Percentiles rank a stretch among this genome's conserved stretches.
Conservation (phyloP, 1,139 yeast genomes). For the Zygoascus hellenicus region DNA sequence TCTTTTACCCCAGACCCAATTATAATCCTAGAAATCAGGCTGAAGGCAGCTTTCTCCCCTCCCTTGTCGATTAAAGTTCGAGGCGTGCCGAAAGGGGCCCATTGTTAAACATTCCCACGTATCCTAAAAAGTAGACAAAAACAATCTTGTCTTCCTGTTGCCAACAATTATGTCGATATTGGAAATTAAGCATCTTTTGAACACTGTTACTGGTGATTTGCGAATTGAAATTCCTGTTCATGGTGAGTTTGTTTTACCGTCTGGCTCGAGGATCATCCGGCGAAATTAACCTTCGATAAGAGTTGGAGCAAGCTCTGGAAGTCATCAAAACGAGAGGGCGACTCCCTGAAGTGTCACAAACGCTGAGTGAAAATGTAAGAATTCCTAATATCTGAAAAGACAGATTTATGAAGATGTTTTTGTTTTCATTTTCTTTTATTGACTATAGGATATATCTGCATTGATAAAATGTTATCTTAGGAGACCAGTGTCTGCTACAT, state of each 20-base stretch:
- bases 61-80: too few species aligned
- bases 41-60: too few species aligned
- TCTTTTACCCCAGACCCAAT: not conserved
- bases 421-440: not conserved
- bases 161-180: not conserved
- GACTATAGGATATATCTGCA: constrained; percentile 1
- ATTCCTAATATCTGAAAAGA: not conserved
- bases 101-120: too few species aligned
- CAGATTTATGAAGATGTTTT: not conserved
- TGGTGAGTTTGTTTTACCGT: not conserved
- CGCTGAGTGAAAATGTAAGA: constrained; percentile 1
- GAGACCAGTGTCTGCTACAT: constrained; percentile 8
- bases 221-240: not conserved
- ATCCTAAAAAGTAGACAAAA: not conserved
- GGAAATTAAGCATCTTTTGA: not conserved
- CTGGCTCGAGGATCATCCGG: not conserved
- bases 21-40: too few species aligned
- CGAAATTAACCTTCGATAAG: not conserved
- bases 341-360: not conserved
- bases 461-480: not conserved
- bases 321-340: constrained; percentile 2
- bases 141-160: not conserved
- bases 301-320: constrained; percentile 2
- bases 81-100: too few species aligned
- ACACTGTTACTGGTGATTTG: not conserved